Percentiles rank a stretch among this genome's conserved stretches.
Evolutionary conservation across 768 basidiomycete genomes (phyloP).

Genomic region (Auriscalpium orientale): DNA sequence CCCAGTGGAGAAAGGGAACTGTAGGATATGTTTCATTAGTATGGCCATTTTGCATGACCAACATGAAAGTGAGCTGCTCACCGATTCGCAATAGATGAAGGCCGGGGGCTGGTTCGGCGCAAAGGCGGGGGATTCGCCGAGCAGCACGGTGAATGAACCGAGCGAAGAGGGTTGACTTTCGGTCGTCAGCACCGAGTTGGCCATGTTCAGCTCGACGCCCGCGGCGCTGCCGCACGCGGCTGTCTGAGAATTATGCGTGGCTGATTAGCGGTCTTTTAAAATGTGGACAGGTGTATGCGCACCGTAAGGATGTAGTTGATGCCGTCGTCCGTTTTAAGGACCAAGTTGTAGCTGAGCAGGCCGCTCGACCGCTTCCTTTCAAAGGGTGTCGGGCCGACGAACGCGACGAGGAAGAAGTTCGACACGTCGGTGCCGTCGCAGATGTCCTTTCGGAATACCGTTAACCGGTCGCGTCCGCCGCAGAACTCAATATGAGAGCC

Average conservation of each 20-base stretch:
- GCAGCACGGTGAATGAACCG: neutral
- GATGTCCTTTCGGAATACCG: neutral
- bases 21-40: too few species aligned
- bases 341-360: neutral
- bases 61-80: neutral
- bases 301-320: neutral
- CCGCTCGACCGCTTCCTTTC: neutral
- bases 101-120: neutral
- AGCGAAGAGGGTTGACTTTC: neutral
- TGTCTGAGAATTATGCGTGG: neutral
- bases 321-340: neutral
- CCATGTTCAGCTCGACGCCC: neutral
- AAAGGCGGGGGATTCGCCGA: neutral
- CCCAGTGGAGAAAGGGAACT: too few species aligned
- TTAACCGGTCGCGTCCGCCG: neutral
- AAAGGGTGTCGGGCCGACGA: neutral
- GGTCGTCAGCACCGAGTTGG: neutral
- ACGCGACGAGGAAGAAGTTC: neutral
- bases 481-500: neutral
- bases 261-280: neutral
- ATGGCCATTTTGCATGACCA: too few species aligned
- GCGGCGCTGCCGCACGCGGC: neutral
- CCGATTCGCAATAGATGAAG: neutral
- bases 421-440: neutral
- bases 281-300: neutral